Base-by-base conservation (phyloP, 2,329 filamentous ascomycete species). In the Westerdykella ornata region DNA sequence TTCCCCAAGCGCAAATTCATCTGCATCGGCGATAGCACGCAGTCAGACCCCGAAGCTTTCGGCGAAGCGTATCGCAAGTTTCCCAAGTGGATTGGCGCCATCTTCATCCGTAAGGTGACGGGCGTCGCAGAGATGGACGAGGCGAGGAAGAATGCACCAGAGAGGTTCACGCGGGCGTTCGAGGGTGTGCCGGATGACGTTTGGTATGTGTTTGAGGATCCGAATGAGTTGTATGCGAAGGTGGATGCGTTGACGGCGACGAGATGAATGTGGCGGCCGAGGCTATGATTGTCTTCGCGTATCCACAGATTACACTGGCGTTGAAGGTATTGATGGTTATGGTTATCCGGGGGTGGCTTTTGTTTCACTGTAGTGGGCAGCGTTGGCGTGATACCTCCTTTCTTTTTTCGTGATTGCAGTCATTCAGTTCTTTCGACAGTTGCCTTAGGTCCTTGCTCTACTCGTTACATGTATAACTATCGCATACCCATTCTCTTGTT, bases 1-100 rank as follows among this genome's bases (percentile, higher is more conserved):
- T 73, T 96, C 37, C 90, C 90, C 0, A 75, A 76, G 52, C 75
- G 85, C 45, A 85, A 83, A 54, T 82, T 94, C 68, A 78, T 97
- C 47, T 82, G 82, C 52, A 81, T 97, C 49, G 90, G 90, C 1
- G 90, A 97, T 66, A 90, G 84, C 30, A 96, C 89, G 0, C 90
- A 96, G 66, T 84, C 80, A 18, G 90, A 97, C 54, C 89, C 90
- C 0, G 90, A 97, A 62, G 80, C 86, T 0, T 97, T 96, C 59
- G 89, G 82, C 19, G 82, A 89, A 52, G 80, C 87, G 66, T 88
- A 75, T 65, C 63, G 80, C 39, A 73, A 75, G 37, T 78, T 81
- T 47, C 81, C 82, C 0, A 78, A 76, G 5, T 96, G 88, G 87
- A 78, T 96, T 46, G 78, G 79, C 46, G 76, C 85, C 11, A 92